These are phyloP conservation scores for Leishmania major DNA, from an alignment of 208 protist species.

Conservation along the genomic window DNA sequence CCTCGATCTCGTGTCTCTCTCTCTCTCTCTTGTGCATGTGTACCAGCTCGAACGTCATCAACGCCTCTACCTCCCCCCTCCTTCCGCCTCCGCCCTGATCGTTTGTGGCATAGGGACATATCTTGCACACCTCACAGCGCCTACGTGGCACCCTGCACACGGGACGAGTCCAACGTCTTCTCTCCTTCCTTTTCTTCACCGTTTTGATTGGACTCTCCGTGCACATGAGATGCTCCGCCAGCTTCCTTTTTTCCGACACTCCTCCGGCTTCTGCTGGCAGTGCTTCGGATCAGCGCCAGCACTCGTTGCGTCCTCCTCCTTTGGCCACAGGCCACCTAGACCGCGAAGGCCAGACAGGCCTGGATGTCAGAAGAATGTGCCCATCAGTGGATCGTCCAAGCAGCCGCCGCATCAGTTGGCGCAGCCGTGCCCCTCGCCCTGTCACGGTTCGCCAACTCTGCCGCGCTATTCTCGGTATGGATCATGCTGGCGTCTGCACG, in stretches of 20 bases:
- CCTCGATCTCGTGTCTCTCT: background rate
- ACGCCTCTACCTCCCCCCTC: background rate
- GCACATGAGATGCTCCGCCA: conserved; percentile 5
- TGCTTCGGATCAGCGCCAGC: background rate
- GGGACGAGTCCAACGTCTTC: background rate
- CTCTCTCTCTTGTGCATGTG: background rate
- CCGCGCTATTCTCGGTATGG: conserved; percentile 5
- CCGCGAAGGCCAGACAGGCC: background rate
- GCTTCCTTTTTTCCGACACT: conserved; percentile 1
- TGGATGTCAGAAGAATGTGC: background rate
- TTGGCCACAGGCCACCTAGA: background rate
- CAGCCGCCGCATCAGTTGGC: background rate
- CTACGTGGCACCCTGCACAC: background rate
- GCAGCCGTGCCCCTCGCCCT: conserved; percentile 24
- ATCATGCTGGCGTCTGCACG: background rate
- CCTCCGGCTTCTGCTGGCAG: background rate
- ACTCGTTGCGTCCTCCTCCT: background rate
- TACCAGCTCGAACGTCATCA: background rate
- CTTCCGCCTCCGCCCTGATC: background rate
- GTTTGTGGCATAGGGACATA: background rate
- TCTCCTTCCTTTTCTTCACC: background rate
- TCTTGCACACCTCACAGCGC: background rate
- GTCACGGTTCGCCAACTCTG: conserved; percentile 34
- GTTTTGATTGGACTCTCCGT: background rate
- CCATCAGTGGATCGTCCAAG: background rate